These are phyloP conservation scores for Lactuca sativa DNA, from an alignment of 129 eudicot species.

Conservation along the genomic window DNA sequence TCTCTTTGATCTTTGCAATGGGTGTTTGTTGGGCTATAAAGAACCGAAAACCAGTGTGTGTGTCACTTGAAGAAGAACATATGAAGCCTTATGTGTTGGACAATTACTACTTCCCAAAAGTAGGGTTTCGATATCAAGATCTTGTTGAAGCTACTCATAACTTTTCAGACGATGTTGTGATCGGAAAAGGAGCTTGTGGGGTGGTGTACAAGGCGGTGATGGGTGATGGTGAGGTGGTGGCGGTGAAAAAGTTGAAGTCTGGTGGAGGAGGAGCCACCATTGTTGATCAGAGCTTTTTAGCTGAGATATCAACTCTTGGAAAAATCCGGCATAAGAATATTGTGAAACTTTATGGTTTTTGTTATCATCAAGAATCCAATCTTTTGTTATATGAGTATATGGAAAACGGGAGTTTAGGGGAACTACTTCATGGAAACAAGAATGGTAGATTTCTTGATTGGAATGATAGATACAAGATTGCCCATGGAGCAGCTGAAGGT, in stretches of 20 bases:
- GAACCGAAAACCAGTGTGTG: constrained; percentile 39
- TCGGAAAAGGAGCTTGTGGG: constrained; percentile 97
- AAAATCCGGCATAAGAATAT: constrained; percentile 81
- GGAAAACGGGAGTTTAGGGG: constrained; percentile 92
- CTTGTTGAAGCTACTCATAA: constrained; percentile 78
- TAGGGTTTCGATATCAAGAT: constrained; percentile 74
- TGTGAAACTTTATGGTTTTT: constrained; percentile 78
- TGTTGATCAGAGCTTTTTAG: constrained; percentile 70
- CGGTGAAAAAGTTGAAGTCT: constrained; percentile 77
- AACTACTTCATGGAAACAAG: constrained; percentile 60
- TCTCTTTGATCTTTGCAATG: constrained; percentile 55
- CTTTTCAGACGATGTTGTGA: constrained; percentile 61
- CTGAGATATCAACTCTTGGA: constrained; percentile 94
- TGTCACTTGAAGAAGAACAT: constrained; percentile 52
- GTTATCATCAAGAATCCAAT: constrained; percentile 78
- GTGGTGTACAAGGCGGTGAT: constrained; percentile 83
- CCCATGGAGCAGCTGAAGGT: constrained; percentile 95
- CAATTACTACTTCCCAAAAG: constrained; percentile 70
- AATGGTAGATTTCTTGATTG: constrained; percentile 54
- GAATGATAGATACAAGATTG: constrained; percentile 64
- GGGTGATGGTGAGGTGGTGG: constrained; percentile 63
- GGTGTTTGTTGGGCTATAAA: constrained; percentile 66
- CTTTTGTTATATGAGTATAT: constrained; percentile 81
- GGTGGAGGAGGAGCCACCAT: constrained; percentile 54
- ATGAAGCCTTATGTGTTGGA: constrained; percentile 41